Base-by-base conservation (phyloP, 306 rosid genomes). In the Citrullus colocynthis region DNA sequence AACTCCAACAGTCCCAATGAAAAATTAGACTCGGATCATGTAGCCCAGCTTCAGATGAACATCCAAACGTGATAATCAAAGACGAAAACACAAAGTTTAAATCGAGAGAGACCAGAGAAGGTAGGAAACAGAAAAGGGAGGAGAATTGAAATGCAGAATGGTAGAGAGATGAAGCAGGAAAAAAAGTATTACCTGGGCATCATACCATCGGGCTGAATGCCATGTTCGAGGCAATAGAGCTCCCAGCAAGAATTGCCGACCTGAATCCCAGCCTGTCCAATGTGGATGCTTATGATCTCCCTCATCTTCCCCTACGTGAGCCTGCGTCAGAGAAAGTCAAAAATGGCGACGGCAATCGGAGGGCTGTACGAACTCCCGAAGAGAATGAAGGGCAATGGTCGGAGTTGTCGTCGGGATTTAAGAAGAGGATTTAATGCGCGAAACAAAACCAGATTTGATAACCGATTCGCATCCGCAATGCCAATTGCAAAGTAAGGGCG, bases 231-330 rank as follows among this genome's bases (percentile, higher is more conserved):
- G 67, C 98, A 95, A 82, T 95, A 95, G n/a, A 95, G 98, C 83
- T 95, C 98, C 98, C 98, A 95, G 82, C 98, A 95, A 0, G 98
- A 95, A 71, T 95, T 95, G 0, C 98, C 98, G 15, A 95, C 98
- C 79, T 95, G 98, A 58, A 95, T 95, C 4, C 98, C 98, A 28
- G 98, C 98, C 41, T 95, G 98, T 28, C 98, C 98, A 6, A 95
- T 95, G 86, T 95, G 98, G 59, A 95, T 88, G 90, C 98, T 95
- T 56, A 95, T 95, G 4, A 95, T 92, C 75, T 95, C 98, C 42
- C 98, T 92, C 98, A 92, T 95, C n/a, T 76, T 20, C 67, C 28
- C n/a, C 57, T 17, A 12, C 42, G 21, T 4, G 45, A 71, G 24
- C 16, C 4, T 18, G 60, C 2, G 32, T 58, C 34, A 6, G 44